Percentiles rank a stretch among this genome's conserved stretches.
These are phyloP conservation scores for Trichoderma sp. DNA, from an alignment of 2,329 filamentous ascomycete species.

Conservation along the genomic window DNA sequence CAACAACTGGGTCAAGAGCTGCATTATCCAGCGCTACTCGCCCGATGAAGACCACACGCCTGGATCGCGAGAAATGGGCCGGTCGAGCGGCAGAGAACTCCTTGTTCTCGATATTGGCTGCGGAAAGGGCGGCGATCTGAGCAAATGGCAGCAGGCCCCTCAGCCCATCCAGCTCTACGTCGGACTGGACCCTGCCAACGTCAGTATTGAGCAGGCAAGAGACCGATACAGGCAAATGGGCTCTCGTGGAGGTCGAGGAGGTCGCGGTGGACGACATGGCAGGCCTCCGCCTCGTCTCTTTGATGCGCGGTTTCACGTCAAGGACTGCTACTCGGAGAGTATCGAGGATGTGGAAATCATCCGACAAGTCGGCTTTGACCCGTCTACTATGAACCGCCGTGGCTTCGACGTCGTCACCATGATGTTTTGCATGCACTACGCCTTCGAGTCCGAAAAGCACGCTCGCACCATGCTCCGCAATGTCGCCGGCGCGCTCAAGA, in stretches of 20 bases:
- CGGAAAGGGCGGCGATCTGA: constrained; percentile 92
- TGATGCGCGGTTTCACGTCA: constrained; percentile 82
- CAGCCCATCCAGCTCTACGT: constrained; percentile 91
- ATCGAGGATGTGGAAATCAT: constrained; percentile 82
- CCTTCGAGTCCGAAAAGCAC: constrained; percentile 90
- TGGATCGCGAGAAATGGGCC: constrained; percentile 56
- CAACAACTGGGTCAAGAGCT: constrained; percentile 99
- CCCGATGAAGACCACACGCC: constrained; percentile 73
- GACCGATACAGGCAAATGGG: constrained; percentile 79
- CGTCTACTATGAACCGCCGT: constrained; percentile 68
- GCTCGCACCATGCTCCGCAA: constrained; percentile 91
- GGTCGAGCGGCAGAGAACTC: constrained; percentile 59
- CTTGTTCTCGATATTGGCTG: constrained; percentile 93
- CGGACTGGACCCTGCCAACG: constrained; percentile 87
- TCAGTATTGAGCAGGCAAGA: constrained; percentile 86
- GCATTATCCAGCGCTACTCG: constrained; percentile 94
- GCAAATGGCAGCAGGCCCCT: constrained; percentile 95
- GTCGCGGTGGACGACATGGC: constrained; percentile 51
- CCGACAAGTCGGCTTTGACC: constrained; percentile 83
- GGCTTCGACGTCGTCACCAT: constrained; percentile 97
- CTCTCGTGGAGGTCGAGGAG: constrained; percentile 57
- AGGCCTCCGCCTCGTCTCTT: constrained; percentile 63
- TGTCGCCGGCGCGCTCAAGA: constrained; percentile 85
- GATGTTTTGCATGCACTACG: constrained; percentile 99
- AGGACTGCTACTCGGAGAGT: constrained; percentile 88